Evolutionary conservation across 805 yeast genomes (phyloP).

Genomic region (Starmerella asiatica): DNA sequence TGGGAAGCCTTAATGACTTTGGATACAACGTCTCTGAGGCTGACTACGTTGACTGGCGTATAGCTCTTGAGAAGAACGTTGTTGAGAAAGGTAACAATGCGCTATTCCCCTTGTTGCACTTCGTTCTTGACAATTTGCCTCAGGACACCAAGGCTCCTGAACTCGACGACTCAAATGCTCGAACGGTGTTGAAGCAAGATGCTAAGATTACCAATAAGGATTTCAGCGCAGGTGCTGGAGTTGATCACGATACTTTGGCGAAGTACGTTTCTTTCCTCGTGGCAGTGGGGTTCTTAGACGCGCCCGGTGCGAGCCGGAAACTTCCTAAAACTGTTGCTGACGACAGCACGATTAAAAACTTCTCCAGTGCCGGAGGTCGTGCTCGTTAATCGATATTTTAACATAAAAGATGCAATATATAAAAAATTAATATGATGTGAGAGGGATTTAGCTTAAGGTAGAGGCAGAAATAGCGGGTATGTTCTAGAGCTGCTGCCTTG

Average conservation of each 20-base stretch:
- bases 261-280: conserved; percentile 67
- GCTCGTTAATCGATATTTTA: conserved; percentile 9
- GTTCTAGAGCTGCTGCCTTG: background rate
- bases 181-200: conserved; percentile 51
- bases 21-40: conserved; percentile 57
- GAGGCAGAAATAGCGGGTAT: too few species aligned
- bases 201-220: conserved; percentile 52
- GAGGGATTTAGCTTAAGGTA: background rate
- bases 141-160: conserved; percentile 90
- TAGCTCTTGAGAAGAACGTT: conserved; percentile 60
- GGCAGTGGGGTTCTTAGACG: conserved; percentile 64
- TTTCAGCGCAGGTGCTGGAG: conserved; percentile 58
- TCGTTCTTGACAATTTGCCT: conserved; percentile 86
- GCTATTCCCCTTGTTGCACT: conserved; percentile 81
- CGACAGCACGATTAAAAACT: conserved; percentile 27
- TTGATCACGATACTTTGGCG: conserved; percentile 53
- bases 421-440: background rate
- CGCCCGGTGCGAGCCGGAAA: conserved; percentile 37
- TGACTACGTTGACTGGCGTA: conserved; percentile 70
- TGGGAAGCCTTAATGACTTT: conserved; percentile 48
- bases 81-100: conserved; percentile 71
- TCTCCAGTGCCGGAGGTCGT: conserved; percentile 31
- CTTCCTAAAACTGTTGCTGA: conserved; percentile 33
- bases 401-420: background rate
- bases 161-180: conserved; percentile 75